Percentiles rank a stretch among this genome's conserved stretches.
Evolutionary conservation across 1,139 yeast genomes (phyloP).

Genomic region (Hansenula sp.): DNA sequence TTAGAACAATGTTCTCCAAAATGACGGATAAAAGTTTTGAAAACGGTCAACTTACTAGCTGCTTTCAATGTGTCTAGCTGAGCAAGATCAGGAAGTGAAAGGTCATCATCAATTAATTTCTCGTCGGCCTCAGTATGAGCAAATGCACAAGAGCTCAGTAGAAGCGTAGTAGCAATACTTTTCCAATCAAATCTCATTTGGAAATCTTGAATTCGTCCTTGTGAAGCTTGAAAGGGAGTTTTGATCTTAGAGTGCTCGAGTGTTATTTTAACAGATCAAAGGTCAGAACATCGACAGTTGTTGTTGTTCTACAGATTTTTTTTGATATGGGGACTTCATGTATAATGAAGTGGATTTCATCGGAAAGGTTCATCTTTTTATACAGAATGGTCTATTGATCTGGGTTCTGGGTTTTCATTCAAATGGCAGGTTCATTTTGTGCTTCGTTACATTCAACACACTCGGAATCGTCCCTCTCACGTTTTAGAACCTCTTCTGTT

Average conservation of each 20-base stretch:
- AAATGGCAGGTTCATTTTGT: not conserved
- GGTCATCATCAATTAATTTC: slow-evolving; percentile 21
- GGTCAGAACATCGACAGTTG: too few relatives aligned
- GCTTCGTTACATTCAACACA: slow-evolving; percentile 15
- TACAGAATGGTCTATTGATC: not conserved
- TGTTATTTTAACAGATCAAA: too few relatives aligned
- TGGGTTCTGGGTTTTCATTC: too few relatives aligned
- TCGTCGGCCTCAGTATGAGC: slow-evolving; percentile 20
- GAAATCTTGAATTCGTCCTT: too few relatives aligned
- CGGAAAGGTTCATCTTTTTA: not conserved
- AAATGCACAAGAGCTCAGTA: not conserved
- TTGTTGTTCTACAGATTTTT: not conserved
- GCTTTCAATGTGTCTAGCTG: slow-evolving; percentile 19
- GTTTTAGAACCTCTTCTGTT: not conserved
- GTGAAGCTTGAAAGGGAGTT: too few relatives aligned
- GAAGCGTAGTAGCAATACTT: not conserved
- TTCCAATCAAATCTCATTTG: slow-evolving; percentile 1
- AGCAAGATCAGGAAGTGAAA: slow-evolving; percentile 36
- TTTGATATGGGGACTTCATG: slow-evolving; percentile 1
- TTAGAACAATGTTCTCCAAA: not conserved
- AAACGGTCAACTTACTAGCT: slow-evolving; percentile 12
- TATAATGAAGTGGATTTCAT: not conserved
- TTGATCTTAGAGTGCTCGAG: not conserved
- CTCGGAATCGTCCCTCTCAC: slow-evolving; percentile 2
- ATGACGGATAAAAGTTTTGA: not conserved